phyloP scores from a whole-genome alignment of 768 basidiomycete genomes.

The Lactifluus subvellereus region DNA sequence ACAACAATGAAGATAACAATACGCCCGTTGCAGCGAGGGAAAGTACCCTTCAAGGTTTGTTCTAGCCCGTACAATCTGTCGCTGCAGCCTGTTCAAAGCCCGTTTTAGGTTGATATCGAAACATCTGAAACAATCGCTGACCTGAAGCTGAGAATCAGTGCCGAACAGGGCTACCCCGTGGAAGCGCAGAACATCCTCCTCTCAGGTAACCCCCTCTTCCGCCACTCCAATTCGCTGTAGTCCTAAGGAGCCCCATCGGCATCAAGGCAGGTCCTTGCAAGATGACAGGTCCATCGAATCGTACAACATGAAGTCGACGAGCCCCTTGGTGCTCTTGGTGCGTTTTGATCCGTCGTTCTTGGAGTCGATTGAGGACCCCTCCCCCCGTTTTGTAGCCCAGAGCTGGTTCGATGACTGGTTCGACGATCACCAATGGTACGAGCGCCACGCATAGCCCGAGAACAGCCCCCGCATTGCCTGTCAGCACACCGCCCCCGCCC shows the following conservation, averaged over 20 bases:
- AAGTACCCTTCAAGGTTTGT: conserved; percentile 76
- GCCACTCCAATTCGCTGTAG: conserved; percentile 11
- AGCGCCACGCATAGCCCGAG: not conserved
- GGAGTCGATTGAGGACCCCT: not conserved
- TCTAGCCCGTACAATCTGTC: not conserved
- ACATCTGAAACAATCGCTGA: conserved; percentile 63
- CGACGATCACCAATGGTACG: conserved; percentile 20
- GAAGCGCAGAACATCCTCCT: conserved; percentile 90
- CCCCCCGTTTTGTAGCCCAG: not conserved
- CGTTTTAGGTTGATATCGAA: conserved; percentile 67
- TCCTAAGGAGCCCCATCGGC: conserved; percentile 7
- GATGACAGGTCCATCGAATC: conserved; percentile 85
- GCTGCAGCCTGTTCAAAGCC: not conserved
- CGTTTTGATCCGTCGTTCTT: not conserved
- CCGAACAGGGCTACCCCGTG: conserved; percentile 64
- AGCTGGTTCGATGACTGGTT: conserved; percentile 34
- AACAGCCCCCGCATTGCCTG: conserved; percentile 26
- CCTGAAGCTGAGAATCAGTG: conserved; percentile 80
- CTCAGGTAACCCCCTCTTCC: conserved; percentile 51
- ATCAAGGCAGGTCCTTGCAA: conserved; percentile 77
- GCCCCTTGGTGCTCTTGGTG: conserved; percentile 96
- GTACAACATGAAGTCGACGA: conserved; percentile 92
- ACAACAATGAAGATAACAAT: conserved; percentile 81
- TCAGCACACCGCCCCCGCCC: conserved; percentile 20
- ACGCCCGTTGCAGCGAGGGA: conserved; percentile 73